Evolutionary conservation across 768 basidiomycete genomes (phyloP).

Genomic region (Mycena epipterygia): DNA sequence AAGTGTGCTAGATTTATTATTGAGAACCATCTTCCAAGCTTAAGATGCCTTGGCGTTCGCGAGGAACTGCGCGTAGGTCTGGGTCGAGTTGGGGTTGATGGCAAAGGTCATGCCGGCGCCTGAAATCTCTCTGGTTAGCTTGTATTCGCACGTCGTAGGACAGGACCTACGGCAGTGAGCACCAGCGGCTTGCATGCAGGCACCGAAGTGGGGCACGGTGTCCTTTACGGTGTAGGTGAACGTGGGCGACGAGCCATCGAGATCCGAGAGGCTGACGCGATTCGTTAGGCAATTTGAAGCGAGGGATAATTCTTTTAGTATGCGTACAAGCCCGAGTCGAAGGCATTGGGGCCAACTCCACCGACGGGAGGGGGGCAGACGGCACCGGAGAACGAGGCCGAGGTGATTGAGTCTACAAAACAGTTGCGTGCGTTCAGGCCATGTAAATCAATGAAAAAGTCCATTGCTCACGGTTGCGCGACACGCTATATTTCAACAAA

Average conservation of each 20-base stretch:
- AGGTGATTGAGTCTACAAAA: constrained; percentile 39
- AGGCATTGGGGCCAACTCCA: constrained; percentile 31
- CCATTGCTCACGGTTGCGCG: constrained; percentile 32
- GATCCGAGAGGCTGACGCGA: constrained; percentile 24
- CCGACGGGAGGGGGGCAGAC: constrained; percentile 40
- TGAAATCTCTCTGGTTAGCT: neutral
- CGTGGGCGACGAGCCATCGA: constrained; percentile 31
- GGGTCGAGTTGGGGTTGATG: constrained; percentile 24
- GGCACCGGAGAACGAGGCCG: constrained; percentile 30
- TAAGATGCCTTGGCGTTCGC: constrained; percentile 20
- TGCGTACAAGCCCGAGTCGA: constrained; percentile 39
- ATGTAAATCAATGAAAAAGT: neutral
- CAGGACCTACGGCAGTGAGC: constrained; percentile 33
- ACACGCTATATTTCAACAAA: constrained; percentile 2
- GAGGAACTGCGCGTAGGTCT: constrained; percentile 30
- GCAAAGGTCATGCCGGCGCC: constrained; percentile 33
- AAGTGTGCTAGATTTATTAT: neutral
- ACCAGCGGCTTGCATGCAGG: constrained; percentile 38
- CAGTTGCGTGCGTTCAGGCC: neutral
- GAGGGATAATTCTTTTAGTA: neutral
- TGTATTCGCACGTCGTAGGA: neutral
- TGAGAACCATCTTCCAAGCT: neutral
- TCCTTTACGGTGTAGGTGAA: constrained; percentile 33
- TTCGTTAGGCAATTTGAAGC: neutral
- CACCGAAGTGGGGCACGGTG: constrained; percentile 35